Evolutionary conservation across 2,329 filamentous ascomycete species (phyloP).

Genomic region (Alternaria arbusti): DNA sequence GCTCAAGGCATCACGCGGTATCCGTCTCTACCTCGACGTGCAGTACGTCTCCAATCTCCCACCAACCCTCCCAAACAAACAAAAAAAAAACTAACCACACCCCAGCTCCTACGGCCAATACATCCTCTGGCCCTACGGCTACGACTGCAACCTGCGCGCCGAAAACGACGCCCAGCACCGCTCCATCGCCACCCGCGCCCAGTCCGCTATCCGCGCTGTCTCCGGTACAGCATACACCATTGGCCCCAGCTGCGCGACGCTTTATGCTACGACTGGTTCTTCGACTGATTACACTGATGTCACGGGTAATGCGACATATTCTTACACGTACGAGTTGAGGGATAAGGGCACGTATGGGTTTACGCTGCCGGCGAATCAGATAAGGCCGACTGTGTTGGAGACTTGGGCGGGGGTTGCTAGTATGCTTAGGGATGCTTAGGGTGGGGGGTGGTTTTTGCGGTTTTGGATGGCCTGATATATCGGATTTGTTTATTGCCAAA

Average conservation of each 20-base stretch:
- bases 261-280: constrained; percentile 62
- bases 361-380: constrained; percentile 57
- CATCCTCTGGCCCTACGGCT: constrained; percentile 62
- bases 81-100: not conserved
- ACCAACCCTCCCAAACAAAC: too few relatives aligned
- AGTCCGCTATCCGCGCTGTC: constrained; percentile 61
- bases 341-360: constrained; percentile 58
- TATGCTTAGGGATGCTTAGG: constrained; percentile 35
- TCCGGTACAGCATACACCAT: constrained; percentile 54
- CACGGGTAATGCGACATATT: constrained; percentile 51
- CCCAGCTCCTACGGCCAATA: constrained; percentile 30
- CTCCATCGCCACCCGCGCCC: constrained; percentile 56
- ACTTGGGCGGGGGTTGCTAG: constrained; percentile 52
- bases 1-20: constrained; percentile 54
- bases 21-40: constrained; percentile 68
- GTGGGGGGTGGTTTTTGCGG: not conserved
- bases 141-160: constrained; percentile 58
- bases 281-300: constrained; percentile 55
- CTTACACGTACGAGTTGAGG: constrained; percentile 58
- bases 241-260: constrained; percentile 63
- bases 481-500: fast-evolving
- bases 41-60: constrained; percentile 58
- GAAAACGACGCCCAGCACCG: constrained; percentile 59
- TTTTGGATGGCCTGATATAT: not conserved
- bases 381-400: constrained; percentile 56